A percentile compares a stretch with the other conserved stretches of the same genome.
phyloP scores from a whole-genome alignment of 768 basidiomycete genomes.

The Leucocoprinus leucothites region DNA sequence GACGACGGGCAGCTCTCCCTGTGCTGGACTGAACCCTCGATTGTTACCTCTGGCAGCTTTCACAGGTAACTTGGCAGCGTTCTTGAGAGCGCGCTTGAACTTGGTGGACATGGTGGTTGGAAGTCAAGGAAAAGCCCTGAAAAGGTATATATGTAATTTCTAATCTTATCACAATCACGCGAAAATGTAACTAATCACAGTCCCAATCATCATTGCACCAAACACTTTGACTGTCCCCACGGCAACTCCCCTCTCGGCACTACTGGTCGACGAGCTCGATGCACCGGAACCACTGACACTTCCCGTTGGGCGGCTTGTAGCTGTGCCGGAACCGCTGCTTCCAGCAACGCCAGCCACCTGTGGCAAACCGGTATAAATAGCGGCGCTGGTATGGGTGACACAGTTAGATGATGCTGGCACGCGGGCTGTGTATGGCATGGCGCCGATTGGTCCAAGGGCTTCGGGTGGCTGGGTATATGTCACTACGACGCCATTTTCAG shows the following conservation, averaged over 20 bases:
- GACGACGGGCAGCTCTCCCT: conserved; percentile 66
- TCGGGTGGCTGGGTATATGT: conserved; percentile 42
- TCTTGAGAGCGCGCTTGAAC: conserved; percentile 58
- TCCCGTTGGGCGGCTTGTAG: conserved; percentile 1
- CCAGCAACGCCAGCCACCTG: conserved; percentile 11
- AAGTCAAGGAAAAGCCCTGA: not conserved
- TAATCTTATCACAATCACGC: not conserved
- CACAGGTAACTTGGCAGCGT: conserved; percentile 50
- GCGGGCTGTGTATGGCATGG: conserved; percentile 35
- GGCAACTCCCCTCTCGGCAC: not conserved
- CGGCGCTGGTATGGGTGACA: conserved; percentile 24
- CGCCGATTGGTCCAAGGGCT: conserved; percentile 30
- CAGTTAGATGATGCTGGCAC: conserved; percentile 38
- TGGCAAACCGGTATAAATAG: conserved; percentile 26
- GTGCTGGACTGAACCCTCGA: conserved; percentile 33
- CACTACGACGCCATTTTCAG: conserved; percentile 20
- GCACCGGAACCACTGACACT: conserved; percentile 1
- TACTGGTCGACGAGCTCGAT: not conserved
- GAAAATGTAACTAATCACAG: conserved; percentile 3
- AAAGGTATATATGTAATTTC: not conserved
- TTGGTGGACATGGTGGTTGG: conserved; percentile 25
- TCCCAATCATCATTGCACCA: not conserved
- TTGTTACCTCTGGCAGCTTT: conserved; percentile 8
- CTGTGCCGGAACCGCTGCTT: conserved; percentile 3
- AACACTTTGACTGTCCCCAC: not conserved